Percentiles rank a stretch among this genome's conserved stretches.
Conservation (phyloP, 257 asterid genomes). For the Solanum megistacrolobum region DNA sequence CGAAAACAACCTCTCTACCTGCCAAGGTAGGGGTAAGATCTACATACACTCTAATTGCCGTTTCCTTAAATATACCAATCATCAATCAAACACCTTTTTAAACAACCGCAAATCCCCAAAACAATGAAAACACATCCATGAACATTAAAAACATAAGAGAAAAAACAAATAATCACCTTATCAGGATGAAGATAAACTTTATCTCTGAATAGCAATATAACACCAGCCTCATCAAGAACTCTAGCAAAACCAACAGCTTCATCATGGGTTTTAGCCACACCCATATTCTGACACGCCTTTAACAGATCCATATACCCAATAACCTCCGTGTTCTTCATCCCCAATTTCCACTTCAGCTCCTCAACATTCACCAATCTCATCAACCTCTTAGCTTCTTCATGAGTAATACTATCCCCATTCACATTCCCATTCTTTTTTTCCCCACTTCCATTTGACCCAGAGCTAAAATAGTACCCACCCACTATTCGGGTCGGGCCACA, state of each 20-base stretch:
- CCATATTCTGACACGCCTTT: constrained; percentile 49
- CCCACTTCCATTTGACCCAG: constrained; percentile 7
- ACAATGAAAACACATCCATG: background rate
- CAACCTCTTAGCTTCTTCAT: constrained; percentile 72
- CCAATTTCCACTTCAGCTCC: constrained; percentile 61
- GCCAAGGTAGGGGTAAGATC: background rate
- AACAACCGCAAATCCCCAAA: background rate
- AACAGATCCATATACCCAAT: constrained; percentile 58
- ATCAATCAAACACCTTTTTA: background rate
- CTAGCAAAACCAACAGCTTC: constrained; percentile 83
- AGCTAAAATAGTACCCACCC: constrained; percentile 9
- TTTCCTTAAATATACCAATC: background rate
- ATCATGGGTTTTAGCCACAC: constrained; percentile 51
- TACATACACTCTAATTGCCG: background rate
- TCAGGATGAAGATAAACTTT: constrained; percentile 87
- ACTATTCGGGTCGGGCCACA: background rate
- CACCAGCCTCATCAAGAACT: constrained; percentile 89
- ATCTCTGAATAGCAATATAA: constrained; percentile 72
- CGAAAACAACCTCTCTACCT: background rate
- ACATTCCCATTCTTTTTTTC: background rate
- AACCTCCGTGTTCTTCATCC: constrained; percentile 57
- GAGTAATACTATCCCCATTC: constrained; percentile 25
- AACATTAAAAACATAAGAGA: background rate
- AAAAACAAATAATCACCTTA: constrained; percentile 33
- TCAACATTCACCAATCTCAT: constrained; percentile 90